phyloP scores from a whole-genome alignment of 169 alveolate genomes.

The Plasmodium coatneyi region DNA sequence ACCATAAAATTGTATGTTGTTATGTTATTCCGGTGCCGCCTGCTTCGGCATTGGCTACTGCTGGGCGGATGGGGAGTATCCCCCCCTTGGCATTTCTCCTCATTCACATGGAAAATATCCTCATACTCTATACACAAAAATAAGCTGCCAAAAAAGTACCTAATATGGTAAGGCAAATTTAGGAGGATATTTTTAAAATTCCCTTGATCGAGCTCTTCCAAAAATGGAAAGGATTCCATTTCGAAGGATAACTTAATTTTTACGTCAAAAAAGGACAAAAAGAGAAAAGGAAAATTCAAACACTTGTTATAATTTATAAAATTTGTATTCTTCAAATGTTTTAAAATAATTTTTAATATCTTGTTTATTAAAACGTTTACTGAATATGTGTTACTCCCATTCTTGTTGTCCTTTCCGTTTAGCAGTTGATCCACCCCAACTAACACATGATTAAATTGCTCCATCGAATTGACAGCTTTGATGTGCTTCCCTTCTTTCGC shows the following conservation, averaged over 20 bases:
- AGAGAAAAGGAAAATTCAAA: constrained; percentile 37
- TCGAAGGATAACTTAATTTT: constrained; percentile 35
- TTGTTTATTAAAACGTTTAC: constrained; percentile 53
- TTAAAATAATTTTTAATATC: constrained; percentile 57
- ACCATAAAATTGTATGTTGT: constrained; percentile 58
- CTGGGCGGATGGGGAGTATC: neutral
- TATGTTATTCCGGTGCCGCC: neutral
- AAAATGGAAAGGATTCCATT: constrained; percentile 10
- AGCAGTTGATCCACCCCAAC: constrained; percentile 17
- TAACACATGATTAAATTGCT: constrained; percentile 7
- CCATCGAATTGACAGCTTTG: constrained; percentile 10
- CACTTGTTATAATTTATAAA: constrained; percentile 64
- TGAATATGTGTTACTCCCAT: constrained; percentile 4
- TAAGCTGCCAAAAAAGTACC: constrained; percentile 26
- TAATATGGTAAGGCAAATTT: constrained; percentile 19
- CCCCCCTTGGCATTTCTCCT: neutral
- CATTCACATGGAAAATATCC: constrained; percentile 14
- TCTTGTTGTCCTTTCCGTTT: neutral
- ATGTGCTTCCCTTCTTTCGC: neutral
- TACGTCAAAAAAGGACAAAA: constrained; percentile 27
- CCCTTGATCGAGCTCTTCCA: neutral
- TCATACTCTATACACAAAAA: constrained; percentile 63
- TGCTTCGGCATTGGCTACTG: neutral
- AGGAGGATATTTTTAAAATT: constrained; percentile 28
- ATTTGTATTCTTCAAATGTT: constrained; percentile 41